A percentile compares a stretch with the other conserved stretches of the same genome.
These are phyloP conservation scores for Stachybotrys chlorohalonatus DNA, from an alignment of 2,329 filamentous ascomycete genomes.

Conservation along the genomic window DNA sequence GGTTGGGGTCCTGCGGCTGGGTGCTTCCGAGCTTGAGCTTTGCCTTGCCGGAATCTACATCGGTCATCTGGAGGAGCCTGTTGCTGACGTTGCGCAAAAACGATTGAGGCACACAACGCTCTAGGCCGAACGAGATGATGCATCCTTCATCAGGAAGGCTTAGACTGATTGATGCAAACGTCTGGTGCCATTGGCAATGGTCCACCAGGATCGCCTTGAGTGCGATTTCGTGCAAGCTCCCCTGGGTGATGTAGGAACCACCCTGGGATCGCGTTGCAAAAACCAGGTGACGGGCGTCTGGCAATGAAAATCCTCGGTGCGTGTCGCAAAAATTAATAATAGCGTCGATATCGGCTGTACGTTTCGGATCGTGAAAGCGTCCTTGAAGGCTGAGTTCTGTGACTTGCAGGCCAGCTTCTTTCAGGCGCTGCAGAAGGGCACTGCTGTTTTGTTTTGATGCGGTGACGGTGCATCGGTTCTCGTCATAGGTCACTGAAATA, in stretches of 20 bases:
- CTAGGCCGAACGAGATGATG: constrained; percentile 25
- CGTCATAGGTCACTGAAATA: constrained; percentile 25
- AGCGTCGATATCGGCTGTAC: not conserved
- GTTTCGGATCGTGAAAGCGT: not conserved
- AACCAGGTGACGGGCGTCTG: constrained; percentile 16
- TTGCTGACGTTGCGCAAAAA: constrained; percentile 14
- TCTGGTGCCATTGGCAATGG: constrained; percentile 23
- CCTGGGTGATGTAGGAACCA: constrained; percentile 7
- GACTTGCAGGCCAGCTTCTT: not conserved
- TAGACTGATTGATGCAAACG: constrained; percentile 11
- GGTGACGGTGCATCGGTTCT: constrained; percentile 25
- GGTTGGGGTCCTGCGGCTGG: not conserved
- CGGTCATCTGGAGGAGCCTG: constrained; percentile 8
- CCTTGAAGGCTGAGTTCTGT: constrained; percentile 1
- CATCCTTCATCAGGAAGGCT: constrained; percentile 4
- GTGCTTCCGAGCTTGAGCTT: not conserved
- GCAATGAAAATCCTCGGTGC: constrained; percentile 19
- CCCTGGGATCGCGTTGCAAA: constrained; percentile 9
- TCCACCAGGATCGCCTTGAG: constrained; percentile 22
- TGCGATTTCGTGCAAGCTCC: constrained; percentile 17
- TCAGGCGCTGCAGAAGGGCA: constrained; percentile 8
- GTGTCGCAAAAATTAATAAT: constrained; percentile 11
- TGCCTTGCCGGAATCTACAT: not conserved
- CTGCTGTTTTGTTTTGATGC: constrained; percentile 7
- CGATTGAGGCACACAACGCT: constrained; percentile 24